Percentiles rank a stretch among this genome's conserved stretches.
Evolutionary conservation across 2,329 filamentous ascomycete genomes (phyloP).

Genomic region (Taxawa tesnikishii): DNA sequence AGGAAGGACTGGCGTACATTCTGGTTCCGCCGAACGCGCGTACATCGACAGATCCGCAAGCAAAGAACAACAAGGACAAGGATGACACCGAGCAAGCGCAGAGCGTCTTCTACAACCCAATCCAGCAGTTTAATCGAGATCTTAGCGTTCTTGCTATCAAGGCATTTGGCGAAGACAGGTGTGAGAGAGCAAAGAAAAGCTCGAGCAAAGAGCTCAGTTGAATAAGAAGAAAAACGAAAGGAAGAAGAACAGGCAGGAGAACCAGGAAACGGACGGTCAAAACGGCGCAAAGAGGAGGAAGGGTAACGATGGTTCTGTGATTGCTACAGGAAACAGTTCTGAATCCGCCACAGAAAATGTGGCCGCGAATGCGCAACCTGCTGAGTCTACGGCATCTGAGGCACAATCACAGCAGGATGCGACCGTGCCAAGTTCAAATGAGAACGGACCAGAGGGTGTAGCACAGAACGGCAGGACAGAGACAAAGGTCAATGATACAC

Average conservation of each 20-base stretch:
- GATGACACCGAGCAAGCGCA: conserved; percentile 52
- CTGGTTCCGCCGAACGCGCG: conserved; percentile 44
- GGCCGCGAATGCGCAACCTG: too few relatives aligned
- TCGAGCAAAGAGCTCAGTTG: conserved; percentile 5
- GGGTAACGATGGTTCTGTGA: conserved; percentile 10
- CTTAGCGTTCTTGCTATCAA: conserved; percentile 86
- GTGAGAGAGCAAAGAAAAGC: conserved; percentile 13
- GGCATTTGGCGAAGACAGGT: conserved; percentile 62
- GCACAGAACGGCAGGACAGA: too few relatives aligned
- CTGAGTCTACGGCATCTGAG: neutral
- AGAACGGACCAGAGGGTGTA: neutral
- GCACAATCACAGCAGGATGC: neutral
- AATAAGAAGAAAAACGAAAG: conserved; percentile 16
- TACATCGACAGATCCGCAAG: conserved; percentile 34
- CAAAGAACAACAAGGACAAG: conserved; percentile 29
- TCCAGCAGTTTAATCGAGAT: conserved; percentile 97
- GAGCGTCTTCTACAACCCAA: conserved; percentile 93
- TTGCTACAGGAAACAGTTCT: neutral
- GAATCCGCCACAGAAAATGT: too few relatives aligned
- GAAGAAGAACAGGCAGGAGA: conserved; percentile 17
- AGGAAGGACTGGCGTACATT: conserved; percentile 57
- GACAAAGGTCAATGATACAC: too few relatives aligned
- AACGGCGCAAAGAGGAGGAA: conserved; percentile 23
- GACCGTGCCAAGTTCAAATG: neutral
- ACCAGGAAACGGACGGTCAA: conserved; percentile 17